phyloP scores from a whole-genome alignment of 2,329 filamentous ascomycete species.

The Penicillium fuscoglaucum region DNA sequence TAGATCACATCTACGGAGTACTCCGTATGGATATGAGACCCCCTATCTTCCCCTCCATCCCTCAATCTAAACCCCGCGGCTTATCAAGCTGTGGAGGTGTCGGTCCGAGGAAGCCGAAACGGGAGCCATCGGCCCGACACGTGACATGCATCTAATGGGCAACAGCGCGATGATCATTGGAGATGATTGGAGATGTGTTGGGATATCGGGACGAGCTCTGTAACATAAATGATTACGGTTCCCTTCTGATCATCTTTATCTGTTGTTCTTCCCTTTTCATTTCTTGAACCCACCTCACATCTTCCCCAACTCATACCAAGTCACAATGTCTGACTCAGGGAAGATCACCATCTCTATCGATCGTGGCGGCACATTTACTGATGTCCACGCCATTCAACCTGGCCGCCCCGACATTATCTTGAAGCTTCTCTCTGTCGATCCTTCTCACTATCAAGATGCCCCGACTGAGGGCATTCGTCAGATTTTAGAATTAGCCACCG shows the following conservation, averaged over 20 bases:
- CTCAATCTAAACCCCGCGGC: not conserved
- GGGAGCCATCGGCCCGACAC: conserved; percentile 31
- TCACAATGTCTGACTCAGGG: conserved; percentile 28
- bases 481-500: conserved; percentile 51
- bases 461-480: conserved; percentile 80
- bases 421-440: conserved; percentile 44
- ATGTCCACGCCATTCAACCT: conserved; percentile 41
- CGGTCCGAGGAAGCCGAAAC: conserved; percentile 26
- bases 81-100: not conserved
- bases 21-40: not conserved
- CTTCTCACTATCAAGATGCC: conserved; percentile 49
- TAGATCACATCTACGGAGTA: not conserved
- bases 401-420: conserved; percentile 41
- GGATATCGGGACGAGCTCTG: not conserved
- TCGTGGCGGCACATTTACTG: conserved; percentile 45
- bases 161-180: not conserved
- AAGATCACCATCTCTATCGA: conserved; percentile 43
- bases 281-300: not conserved
- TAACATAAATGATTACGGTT: conserved; percentile 12
- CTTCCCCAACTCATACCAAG: not conserved
- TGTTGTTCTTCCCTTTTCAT: not conserved
- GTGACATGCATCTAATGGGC: conserved; percentile 22
- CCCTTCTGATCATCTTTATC: not conserved
- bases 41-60: not conserved
- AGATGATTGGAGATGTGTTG: conserved; percentile 1